Base-by-base conservation (phyloP, 1,139 yeast genomes). In the Nakaseomyces kungkrabaensis region DNA sequence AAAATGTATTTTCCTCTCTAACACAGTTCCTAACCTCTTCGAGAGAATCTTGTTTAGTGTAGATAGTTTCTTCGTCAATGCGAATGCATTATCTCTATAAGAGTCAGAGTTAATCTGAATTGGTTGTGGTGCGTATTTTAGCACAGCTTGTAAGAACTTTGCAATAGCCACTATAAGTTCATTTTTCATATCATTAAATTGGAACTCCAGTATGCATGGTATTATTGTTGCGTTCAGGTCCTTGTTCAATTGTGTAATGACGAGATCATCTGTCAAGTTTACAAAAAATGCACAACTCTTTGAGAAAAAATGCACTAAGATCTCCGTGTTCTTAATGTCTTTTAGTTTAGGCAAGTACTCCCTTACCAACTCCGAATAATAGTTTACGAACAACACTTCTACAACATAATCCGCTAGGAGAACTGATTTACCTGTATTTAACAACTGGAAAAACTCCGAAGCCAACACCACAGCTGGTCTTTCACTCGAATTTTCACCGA, bases 371-470 rank as follows among this genome's bases (percentile, higher is more conserved):
- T 57, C 59, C 4, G 63, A 54, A 43, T 63, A 58, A 47, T 64
- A 64, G 43, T 62, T 62, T 11, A 58, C 59, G 48, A 65, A 63
- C n/a, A 63, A 41, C 3, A 65, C 54, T 32, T 63, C 62, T 6
- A 61, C 59, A 42, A 61, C 51, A 48, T 65, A 65, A 37, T 65
- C 67, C 3, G 63, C 62, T 4, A 64, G 43, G 17, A 63, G 40
- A n/a, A 58, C 29, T 5, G 56, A 54, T n/a, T 56, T 51, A 4
- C 54, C 55, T 17, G 55, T 45, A 13, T 56, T 59, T 29, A 63
- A 50, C 9, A 59, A 49, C 37, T 54, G 52, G 4, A 63, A 47
- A 34, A 64, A 55, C 41, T 62, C 62, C 4, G 49, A 38, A 2
- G 62, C 51, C 25, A 63, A 17, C 7, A 34, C 45, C 13, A 13